Evolutionary conservation across 2,329 filamentous ascomycete species (phyloP).

Genomic region (Colletotrichum kahawae): DNA sequence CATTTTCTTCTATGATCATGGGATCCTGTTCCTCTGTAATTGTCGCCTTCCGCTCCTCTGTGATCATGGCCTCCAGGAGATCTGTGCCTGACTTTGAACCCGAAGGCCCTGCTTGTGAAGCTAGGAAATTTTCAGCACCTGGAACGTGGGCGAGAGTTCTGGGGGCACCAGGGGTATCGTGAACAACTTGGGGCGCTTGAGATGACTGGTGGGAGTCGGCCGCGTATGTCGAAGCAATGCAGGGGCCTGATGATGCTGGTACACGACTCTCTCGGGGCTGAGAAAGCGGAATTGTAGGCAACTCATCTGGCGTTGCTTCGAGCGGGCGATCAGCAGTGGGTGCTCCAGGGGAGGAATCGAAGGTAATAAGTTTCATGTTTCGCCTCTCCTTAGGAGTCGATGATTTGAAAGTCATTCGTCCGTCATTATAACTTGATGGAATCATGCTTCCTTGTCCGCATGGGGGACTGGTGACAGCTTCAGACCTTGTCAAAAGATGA

Average conservation of each 20-base stretch:
- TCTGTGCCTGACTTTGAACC: background rate
- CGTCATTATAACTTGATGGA: conserved; percentile 17
- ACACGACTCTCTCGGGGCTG: background rate
- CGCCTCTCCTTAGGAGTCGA: conserved; percentile 14
- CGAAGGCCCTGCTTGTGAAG: background rate
- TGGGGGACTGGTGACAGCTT: conserved; percentile 21
- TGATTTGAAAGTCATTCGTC: background rate
- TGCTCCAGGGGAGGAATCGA: conserved; percentile 21
- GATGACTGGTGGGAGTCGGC: background rate
- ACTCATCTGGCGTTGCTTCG: background rate
- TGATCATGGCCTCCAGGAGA: background rate
- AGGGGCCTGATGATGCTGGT: background rate
- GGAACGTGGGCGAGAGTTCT: background rate
- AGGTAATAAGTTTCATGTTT: conserved; percentile 28
- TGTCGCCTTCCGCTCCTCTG: background rate
- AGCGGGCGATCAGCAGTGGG: background rate
- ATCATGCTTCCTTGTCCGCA: conserved; percentile 27
- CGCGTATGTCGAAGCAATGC: background rate
- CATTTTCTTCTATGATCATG: background rate
- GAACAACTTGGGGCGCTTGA: background rate
- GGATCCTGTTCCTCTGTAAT: background rate
- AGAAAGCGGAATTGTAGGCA: background rate
- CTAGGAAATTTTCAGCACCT: no score
- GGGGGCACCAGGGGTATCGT: background rate
- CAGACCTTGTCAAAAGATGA: background rate